These are phyloP conservation scores for Chaetomium olivaceum DNA, from an alignment of 2,329 filamentous ascomycete species.

Conservation along the genomic window DNA sequence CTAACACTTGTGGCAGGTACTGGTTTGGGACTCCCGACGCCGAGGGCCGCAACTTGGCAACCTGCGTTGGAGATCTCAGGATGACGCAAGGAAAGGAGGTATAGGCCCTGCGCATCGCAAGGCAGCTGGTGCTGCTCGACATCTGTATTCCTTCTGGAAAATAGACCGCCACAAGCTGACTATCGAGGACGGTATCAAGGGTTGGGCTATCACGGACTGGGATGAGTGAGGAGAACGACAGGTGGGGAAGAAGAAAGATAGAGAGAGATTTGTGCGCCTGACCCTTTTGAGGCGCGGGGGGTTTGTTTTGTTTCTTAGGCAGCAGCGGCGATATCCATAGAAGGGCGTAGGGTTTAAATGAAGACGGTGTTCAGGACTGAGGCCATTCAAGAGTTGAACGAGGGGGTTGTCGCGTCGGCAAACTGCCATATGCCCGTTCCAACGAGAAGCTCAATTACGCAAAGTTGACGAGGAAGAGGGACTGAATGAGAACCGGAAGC, in stretches of 20 bases:
- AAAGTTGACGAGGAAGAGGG: not conserved
- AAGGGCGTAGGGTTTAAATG: not conserved
- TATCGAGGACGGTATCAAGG: conserved; percentile 63
- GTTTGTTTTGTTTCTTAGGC: not conserved
- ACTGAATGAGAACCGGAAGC: not conserved
- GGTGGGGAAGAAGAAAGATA: not conserved
- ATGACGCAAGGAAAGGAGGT: conserved; percentile 61
- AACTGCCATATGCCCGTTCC: not conserved
- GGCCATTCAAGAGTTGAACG: not conserved
- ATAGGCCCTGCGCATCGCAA: conserved; percentile 61
- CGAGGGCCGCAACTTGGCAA: conserved; percentile 76
- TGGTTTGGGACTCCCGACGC: conserved; percentile 80
- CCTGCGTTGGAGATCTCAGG: conserved; percentile 67
- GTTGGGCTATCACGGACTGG: conserved; percentile 67
- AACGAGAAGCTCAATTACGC: not conserved
- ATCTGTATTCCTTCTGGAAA: conserved; percentile 65
- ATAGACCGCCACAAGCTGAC: conserved; percentile 71
- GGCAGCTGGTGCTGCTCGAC: conserved; percentile 65
- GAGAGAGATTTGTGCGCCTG: not conserved
- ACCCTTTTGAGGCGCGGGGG: not conserved
- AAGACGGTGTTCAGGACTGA: not conserved
- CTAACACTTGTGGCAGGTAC: conserved; percentile 55
- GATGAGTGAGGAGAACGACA: conserved; percentile 28
- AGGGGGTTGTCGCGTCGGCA: not conserved
- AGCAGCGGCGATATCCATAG: conserved; percentile 10